These are phyloP conservation scores for Ophiostoma sp. DNA, from an alignment of 2,329 filamentous ascomycete genomes.

Conservation along the genomic window DNA sequence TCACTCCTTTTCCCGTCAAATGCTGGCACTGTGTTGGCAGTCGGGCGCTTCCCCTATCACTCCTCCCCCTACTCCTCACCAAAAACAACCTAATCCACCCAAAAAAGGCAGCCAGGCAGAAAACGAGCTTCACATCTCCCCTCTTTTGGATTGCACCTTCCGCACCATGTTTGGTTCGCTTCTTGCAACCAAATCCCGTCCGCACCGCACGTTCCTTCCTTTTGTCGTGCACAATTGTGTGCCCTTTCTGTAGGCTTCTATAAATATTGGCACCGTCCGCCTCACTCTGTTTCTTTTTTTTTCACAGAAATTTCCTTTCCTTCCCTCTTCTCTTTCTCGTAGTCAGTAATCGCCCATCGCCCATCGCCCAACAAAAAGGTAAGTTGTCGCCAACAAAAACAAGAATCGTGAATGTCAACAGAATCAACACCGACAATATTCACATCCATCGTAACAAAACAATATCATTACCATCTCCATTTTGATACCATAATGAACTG, in stretches of 20 bases:
- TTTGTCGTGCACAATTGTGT: slow-evolving; percentile 7
- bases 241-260: slow-evolving; percentile 5
- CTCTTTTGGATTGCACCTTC: neutral
- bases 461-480: neutral
- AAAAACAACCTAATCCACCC: slow-evolving; percentile 2
- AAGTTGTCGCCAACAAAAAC: neutral
- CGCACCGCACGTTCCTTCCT: slow-evolving; percentile 17
- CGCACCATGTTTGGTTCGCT: neutral
- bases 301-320: neutral
- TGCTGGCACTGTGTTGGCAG: slow-evolving; percentile 6
- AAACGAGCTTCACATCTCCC: neutral
- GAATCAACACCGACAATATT: neutral
- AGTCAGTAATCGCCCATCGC: slow-evolving; percentile 8
- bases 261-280: slow-evolving; percentile 17
- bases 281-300: neutral
- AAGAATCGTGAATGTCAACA: neutral
- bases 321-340: neutral
- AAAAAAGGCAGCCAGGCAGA: slow-evolving; percentile 19
- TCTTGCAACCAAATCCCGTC: neutral
- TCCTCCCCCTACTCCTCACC: neutral
- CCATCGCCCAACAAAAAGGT: slow-evolving; percentile 10
- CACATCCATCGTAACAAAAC: neutral
- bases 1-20: neutral
- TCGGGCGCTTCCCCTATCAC: neutral
- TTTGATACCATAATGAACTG: neutral